Conservation (phyloP, 345 rosid genomes). For the Linum tenue region DNA sequence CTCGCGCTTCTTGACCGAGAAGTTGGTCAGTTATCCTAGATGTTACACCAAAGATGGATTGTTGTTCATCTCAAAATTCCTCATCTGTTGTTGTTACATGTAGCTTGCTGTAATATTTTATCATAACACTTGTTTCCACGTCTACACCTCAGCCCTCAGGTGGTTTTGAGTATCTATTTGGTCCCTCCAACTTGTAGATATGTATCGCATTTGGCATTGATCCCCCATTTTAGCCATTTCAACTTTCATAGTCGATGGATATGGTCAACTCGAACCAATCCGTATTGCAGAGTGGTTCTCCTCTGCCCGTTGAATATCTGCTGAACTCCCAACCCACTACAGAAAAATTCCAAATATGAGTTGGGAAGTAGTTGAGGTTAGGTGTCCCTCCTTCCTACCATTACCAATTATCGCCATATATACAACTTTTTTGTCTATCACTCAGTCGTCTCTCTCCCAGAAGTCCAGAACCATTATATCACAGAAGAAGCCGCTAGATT, state of each 20-base stretch:
- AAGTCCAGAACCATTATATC: neutral
- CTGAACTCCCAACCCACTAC: neutral
- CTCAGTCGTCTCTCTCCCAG: neutral
- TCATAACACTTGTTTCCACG: neutral
- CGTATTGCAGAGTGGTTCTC: neutral
- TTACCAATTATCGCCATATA: neutral
- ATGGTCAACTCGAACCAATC: neutral
- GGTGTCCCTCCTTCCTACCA: conserved; percentile 1
- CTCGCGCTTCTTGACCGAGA: conserved; percentile 14
- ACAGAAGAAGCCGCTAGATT: neutral
- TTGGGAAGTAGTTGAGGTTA: conserved; percentile 16
- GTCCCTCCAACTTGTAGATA: too few relatives aligned
- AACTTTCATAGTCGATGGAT: too few relatives aligned
- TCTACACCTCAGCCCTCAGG: neutral
- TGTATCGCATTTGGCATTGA: neutral
- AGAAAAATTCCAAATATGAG: neutral
- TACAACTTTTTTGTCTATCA: conserved; percentile 9
- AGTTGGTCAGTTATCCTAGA: neutral
- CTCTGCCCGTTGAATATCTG: neutral
- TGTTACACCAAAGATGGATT: neutral
- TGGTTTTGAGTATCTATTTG: neutral
- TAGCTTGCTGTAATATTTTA: neutral
- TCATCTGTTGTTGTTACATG: neutral
- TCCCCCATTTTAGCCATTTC: too few relatives aligned
- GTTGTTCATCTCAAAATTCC: neutral